Base-by-base conservation (phyloP, 495 filamentous ascomycete genomes). In the Penicillium parvum region DNA sequence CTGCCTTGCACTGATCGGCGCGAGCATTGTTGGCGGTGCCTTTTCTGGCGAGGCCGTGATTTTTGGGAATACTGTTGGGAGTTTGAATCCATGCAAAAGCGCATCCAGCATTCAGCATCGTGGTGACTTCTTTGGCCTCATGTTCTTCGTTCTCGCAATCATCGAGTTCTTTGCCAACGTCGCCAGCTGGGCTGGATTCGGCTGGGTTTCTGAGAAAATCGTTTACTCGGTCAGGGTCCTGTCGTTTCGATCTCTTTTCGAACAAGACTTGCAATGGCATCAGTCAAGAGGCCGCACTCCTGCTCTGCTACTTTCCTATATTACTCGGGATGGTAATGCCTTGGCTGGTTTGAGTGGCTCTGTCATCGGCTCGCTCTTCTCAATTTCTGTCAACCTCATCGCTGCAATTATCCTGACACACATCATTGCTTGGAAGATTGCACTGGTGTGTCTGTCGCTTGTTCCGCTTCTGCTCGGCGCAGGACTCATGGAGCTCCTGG, bases 191-290 rank as follows among this genome's bases (percentile, higher is more conserved):
- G 62, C 68, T 7, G 60, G 61, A 7, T 76, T 79, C 34, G 76
- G 76, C 5, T 64, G 66, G 52, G 63, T 75, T 3, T 71, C 75
- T 3, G 76, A 78, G 51, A 71, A 76, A 20, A 55, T 78, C n/a
- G 64, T 77, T 3, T 69, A 69, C 40, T 61, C 66, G 5, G 63
- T 73, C 8, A 61, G 76, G 26, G 67, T 75, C 8, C 48, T 78
- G 4, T 74, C 72, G 1, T 70, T 79, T 37, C 60, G 73, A 7
- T 68, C 74, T 2, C 53, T 78, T 6, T 65, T 79, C 32, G 64
- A 71, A 23, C 76, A 78, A 45, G 69, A 76, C 32, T 56, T 76
- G n/a, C 61, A 72, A 36, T 79, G 76, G 76, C 74, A 77, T 49
- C 60, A 68, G 32, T 72, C 72, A 1, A 58, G 64, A n/a, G 68